Evolutionary conservation across 2,329 filamentous ascomycete genomes (phyloP), one percentile per base, ranked within the genome.

Genomic region (Pyrenochaeta sp.): DNA sequence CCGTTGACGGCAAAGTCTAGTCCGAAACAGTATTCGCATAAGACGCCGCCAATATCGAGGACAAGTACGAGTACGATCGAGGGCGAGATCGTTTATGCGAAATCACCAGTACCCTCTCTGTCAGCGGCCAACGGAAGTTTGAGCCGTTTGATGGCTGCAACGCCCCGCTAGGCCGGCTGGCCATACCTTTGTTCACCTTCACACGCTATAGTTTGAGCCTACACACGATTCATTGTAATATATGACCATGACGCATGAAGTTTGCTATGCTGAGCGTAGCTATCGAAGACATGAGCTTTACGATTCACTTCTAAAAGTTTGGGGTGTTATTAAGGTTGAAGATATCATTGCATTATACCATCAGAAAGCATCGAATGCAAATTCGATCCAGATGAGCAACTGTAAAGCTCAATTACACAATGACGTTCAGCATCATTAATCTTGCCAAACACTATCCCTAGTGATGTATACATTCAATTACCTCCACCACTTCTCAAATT

Each of bases 21-120:
- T 68, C 68, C 74, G 13, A 72, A 71, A 25, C 66, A 68, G 9
- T 76, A 76, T 51, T 75, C 72, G 19, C 58, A 75, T 39, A 77
- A 78, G 58, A 68, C 70, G 12, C 61, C 62, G n/a, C 69, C 75
- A 0, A 66, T 73, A 36, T 76, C 72, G 9, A 62, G 61, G 47
- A 76, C 72, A 6, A 74, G 73, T 8, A 72, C 63, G n/a, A 73
- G 71, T 49, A 66, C 67, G 3, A 74, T 75, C 36, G 75, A 77
- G 54, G 76, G 76, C 55, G 73, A 78, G 56, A 73, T 78, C 40
- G 55, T 74, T 52, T 79, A 78, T 48, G 69, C 73, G 50, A 77
- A 76, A 59, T 66, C 64, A 5, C 73, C 75, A 1, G 69, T 77
- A 24, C 71, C 72, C 40, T 68, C 72, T 24, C 59, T 70, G 28